phyloP scores from a whole-genome alignment of 768 basidiomycete species.

The Lactarius sp. region DNA sequence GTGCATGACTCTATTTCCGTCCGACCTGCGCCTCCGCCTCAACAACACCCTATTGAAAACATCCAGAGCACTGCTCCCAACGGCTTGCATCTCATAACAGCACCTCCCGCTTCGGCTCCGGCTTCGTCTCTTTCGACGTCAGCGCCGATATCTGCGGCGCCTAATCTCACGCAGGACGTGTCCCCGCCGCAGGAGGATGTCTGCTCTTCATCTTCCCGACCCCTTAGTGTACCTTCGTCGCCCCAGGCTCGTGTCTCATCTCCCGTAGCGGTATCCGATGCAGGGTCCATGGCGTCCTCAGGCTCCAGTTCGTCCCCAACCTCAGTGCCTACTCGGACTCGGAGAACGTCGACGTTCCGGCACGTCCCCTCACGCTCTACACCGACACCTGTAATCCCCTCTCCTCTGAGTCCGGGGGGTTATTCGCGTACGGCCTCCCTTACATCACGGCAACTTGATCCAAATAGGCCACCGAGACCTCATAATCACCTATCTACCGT shows the following conservation, averaged over 20 bases:
- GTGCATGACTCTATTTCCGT: constrained; percentile 6
- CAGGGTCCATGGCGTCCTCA: not conserved
- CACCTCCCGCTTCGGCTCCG: not conserved
- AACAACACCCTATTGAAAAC: not conserved
- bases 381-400: constrained; percentile 31
- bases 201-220: not conserved
- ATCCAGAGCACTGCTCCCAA: not conserved
- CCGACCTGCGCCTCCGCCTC: not conserved
- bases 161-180: not conserved
- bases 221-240: not conserved
- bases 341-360: constrained; percentile 50
- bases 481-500: constrained; percentile 24
- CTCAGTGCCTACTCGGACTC: constrained; percentile 30
- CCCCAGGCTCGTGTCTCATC: not conserved
- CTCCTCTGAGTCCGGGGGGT: constrained; percentile 34
- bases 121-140: not conserved
- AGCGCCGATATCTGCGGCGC: not conserved
- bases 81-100: not conserved
- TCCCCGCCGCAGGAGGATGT: not conserved
- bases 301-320: constrained; percentile 2
- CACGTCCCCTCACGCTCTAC: constrained; percentile 40
- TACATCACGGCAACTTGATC: constrained; percentile 24
- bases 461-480: constrained; percentile 14
- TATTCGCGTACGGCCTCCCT: constrained; percentile 25
- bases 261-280: not conserved